Conservation (phyloP, 768 basidiomycete species). For the Chlorophyllum brunneum region DNA sequence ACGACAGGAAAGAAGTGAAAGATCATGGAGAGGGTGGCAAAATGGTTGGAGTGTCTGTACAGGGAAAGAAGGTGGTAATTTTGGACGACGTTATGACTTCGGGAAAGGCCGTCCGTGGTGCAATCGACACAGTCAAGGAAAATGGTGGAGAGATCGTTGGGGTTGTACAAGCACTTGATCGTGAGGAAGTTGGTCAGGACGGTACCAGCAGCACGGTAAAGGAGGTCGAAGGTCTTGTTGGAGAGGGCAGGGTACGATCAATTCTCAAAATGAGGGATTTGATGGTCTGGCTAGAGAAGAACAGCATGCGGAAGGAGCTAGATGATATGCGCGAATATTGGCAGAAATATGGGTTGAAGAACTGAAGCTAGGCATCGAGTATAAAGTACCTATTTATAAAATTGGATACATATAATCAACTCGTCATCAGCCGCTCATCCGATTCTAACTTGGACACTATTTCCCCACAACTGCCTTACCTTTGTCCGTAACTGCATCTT, state of each 20-base stretch:
- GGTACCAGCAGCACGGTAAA: slow-evolving; percentile 68
- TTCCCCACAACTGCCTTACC: neutral
- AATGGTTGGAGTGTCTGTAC: slow-evolving; percentile 83
- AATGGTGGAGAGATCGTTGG: slow-evolving; percentile 84
- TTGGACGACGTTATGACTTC: slow-evolving; percentile 97
- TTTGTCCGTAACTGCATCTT: neutral
- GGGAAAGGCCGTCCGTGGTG: slow-evolving; percentile 82
- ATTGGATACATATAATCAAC: no score
- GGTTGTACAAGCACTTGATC: slow-evolving; percentile 81
- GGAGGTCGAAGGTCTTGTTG: slow-evolving; percentile 75
- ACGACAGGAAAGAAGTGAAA: slow-evolving; percentile 94
- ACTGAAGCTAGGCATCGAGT: no score
- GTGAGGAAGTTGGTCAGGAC: slow-evolving; percentile 79
- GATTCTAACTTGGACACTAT: neutral
- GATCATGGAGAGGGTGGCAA: slow-evolving; percentile 94
- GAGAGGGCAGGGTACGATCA: slow-evolving; percentile 66
- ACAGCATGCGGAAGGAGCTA: slow-evolving; percentile 61
- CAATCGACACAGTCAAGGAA: slow-evolving; percentile 66
- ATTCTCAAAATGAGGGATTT: slow-evolving; percentile 86
- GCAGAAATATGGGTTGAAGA: slow-evolving; percentile 64
- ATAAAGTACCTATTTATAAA: no score
- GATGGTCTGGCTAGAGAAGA: slow-evolving; percentile 75
- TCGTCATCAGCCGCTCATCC: no score
- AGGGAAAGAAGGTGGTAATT: slow-evolving; percentile 78
- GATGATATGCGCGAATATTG: slow-evolving; percentile 75